Percentiles rank a stretch among this genome's conserved stretches.
These are phyloP conservation scores for Penicillium cataractarum DNA, from an alignment of 495 filamentous ascomycete species.

Conservation along the genomic window DNA sequence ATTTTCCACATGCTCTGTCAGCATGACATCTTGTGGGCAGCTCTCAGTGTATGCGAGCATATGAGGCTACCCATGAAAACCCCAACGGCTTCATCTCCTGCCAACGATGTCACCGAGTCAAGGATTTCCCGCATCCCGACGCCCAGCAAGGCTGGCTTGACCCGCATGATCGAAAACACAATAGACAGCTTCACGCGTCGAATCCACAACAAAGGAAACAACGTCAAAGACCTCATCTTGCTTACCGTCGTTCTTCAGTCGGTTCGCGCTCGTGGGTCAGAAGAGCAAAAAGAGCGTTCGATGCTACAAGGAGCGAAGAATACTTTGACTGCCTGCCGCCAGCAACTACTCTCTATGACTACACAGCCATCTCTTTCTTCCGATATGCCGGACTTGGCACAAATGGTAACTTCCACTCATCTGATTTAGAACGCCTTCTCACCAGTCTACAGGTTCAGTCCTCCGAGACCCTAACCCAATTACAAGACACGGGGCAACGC, in stretches of 20 bases:
- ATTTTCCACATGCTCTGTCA: constrained; percentile 29
- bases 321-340: constrained; percentile 26
- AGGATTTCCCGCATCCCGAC: neutral
- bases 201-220: constrained; percentile 25
- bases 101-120: neutral
- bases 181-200: constrained; percentile 29
- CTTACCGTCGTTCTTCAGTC: constrained; percentile 31
- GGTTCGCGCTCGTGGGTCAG: constrained; percentile 23
- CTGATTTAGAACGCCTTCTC: neutral
- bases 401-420: constrained; percentile 5
- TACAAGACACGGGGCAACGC: neutral
- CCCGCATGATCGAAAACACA: constrained; percentile 25
- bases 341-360: constrained; percentile 20
- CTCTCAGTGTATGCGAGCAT: constrained; percentile 30
- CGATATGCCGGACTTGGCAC: constrained; percentile 9
- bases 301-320: constrained; percentile 30
- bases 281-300: constrained; percentile 16
- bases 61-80: constrained; percentile 17
- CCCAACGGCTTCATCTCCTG: neutral
- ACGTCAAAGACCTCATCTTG: constrained; percentile 34
- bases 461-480: neutral
- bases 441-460: neutral
- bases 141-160: constrained; percentile 27
- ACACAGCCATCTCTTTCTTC: constrained; percentile 1
- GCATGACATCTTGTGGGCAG: constrained; percentile 30